Evolutionary conservation across 805 yeast species (phyloP).

Genomic region (Ogataea saltuana): DNA sequence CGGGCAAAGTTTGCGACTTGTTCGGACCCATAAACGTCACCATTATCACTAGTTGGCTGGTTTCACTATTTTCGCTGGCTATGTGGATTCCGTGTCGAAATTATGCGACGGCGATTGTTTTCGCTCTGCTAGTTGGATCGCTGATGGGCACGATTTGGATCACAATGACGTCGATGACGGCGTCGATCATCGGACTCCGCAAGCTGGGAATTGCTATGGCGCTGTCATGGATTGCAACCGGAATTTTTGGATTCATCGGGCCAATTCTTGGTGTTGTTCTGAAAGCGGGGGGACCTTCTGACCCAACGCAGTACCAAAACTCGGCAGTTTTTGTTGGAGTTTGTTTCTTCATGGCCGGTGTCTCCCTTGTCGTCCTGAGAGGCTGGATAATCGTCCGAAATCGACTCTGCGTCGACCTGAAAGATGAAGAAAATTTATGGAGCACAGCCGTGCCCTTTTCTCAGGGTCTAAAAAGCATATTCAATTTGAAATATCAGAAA

Average conservation of each 20-base stretch:
- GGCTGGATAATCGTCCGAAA: constrained; percentile 59
- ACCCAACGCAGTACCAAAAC: constrained; percentile 49
- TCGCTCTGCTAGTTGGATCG: constrained; percentile 54
- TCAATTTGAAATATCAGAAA: constrained; percentile 16
- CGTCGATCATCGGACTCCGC: constrained; percentile 54
- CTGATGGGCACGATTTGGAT: constrained; percentile 66
- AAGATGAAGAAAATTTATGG: constrained; percentile 28
- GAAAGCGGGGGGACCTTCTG: constrained; percentile 37
- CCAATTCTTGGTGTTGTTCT: constrained; percentile 62
- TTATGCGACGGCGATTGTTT: constrained; percentile 53
- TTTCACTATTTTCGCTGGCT: constrained; percentile 44
- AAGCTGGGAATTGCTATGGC: constrained; percentile 54
- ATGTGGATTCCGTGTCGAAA: constrained; percentile 62
- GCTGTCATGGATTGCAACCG: constrained; percentile 49
- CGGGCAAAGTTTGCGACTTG: constrained; percentile 52
- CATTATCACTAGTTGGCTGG: constrained; percentile 39
- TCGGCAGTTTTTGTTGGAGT: constrained; percentile 62
- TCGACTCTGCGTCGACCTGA: constrained; percentile 13
- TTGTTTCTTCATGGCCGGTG: constrained; percentile 49
- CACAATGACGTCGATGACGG: constrained; percentile 50
- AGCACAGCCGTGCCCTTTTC: constrained; percentile 15
- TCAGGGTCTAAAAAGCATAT: constrained; percentile 7
- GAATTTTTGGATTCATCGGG: constrained; percentile 51
- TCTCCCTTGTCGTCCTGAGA: constrained; percentile 45
- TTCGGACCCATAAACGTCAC: constrained; percentile 54